Evolutionary conservation across 176 grass and related monocot species (phyloP), one percentile per base, ranked within the genome.

Genomic region (Musa itinerans): DNA sequence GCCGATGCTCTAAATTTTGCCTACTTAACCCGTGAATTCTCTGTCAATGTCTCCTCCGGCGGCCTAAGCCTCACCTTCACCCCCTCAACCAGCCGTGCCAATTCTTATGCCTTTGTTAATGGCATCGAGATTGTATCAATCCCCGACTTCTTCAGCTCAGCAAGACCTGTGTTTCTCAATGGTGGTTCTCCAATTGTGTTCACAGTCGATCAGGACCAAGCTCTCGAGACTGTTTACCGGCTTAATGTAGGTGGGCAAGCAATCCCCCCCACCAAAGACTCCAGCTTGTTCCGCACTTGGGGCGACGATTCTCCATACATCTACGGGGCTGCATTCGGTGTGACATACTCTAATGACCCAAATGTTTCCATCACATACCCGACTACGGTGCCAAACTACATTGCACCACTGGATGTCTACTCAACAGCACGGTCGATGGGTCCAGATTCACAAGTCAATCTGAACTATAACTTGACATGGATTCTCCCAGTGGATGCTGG

Each of bases 401-500:
- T 75, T 0, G 89, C 92, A 1, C 92, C 92, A 0, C 14, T 11
- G 68, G 23, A 26, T 73, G 89, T 96, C 17, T 96, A 96, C 3
- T 52, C 14, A 9, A 78, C 92, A 14, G 92, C 89, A 53, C 57
- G 92, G 29, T 96, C 92, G 16, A 96, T 96, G 92, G 92, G 92
- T 15, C 78, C 78, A 17, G 74, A 72, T 54, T 19, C 92, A 48
- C 62, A 75, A 54, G 17, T 92, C 74, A 92, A 96, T 62, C 71
- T 89, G 71, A 92, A 89, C 27, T 89, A 87, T 75, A 96, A 96
- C 55, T 88, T 96, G 19, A 89, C 92, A 50, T 96, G 92, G 92
- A 83, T 78, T 59, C 83, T 96, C n/a, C 55, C 57, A 0, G 23
- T 92, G 50, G 92, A 96, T 75, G 86, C 83, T 0, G 86, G 80